These are phyloP conservation scores for Gypsophila paniculata DNA, from an alignment of 179 eudicot genomes.

Conservation along the genomic window DNA sequence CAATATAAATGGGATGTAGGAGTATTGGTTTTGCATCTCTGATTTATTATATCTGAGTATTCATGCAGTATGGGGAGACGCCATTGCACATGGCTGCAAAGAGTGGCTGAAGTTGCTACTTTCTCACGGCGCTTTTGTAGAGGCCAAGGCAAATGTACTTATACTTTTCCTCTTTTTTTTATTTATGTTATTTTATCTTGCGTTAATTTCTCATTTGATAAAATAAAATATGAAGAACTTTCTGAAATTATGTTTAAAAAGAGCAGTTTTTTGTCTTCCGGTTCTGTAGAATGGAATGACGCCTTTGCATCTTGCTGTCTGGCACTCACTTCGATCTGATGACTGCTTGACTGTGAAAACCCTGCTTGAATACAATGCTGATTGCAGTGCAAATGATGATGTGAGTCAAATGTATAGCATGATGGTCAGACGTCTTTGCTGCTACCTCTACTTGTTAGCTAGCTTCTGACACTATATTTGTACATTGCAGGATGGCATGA, in stretches of 20 bases:
- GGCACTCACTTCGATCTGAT: constrained; percentile 75
- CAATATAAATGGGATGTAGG: too few species aligned
- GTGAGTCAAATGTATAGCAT: too few species aligned
- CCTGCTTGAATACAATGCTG: constrained; percentile 75
- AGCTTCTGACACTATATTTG: not conserved
- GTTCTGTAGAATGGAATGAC: constrained; percentile 90
- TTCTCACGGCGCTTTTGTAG: constrained; percentile 73
- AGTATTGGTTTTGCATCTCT: too few species aligned
- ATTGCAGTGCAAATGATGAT: constrained; percentile 84
- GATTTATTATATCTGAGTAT: too few species aligned
- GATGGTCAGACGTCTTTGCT: too few species aligned
- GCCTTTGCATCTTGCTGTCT: constrained; percentile 93
- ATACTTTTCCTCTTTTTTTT: constrained; percentile 6
- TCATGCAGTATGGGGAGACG: constrained; percentile 95
- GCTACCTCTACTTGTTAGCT: constrained; percentile 14
- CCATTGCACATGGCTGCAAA: constrained; percentile 99
- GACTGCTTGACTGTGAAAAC: constrained; percentile 73
- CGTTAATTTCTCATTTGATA: too few species aligned
- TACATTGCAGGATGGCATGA: constrained; percentile 62
- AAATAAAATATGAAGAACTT: not conserved
- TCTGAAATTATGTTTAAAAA: too few species aligned
- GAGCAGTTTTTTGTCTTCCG: constrained; percentile 12
- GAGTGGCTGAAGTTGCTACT: constrained; percentile 92
- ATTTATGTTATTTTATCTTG: too few species aligned
- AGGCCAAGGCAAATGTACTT: constrained; percentile 94